Base-by-base conservation (phyloP, 108 stramenopile genomes). In the Nitzschia sp. region DNA sequence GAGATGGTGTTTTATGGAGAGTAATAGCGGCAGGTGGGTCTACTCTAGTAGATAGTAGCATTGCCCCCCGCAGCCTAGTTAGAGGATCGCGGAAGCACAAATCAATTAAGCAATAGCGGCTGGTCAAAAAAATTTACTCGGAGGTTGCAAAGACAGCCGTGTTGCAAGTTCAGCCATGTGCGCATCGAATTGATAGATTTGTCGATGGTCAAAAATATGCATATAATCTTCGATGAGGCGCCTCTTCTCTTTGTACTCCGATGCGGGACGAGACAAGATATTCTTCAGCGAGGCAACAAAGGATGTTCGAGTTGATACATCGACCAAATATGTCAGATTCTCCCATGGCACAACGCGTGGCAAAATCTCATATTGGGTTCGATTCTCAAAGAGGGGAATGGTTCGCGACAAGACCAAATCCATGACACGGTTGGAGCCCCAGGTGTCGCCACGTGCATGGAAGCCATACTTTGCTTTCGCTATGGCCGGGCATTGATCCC, bases 121-220 rank as follows among this genome's bases (percentile, higher is more conserved):
- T n/a, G n/a, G n/a, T n/a, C n/a, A n/a, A n/a, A n/a, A n/a, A n/a
- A n/a, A n/a, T n/a, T n/a, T n/a, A n/a, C n/a, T n/a, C n/a, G n/a
- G n/a, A n/a, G n/a, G n/a, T 62, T 62, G 60, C 15, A 62, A 19
- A 3, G 30, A 28, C 21, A 66, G 15, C 33, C 64, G 64, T 1
- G 13, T 17, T 15, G 66, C 66, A 56, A 68, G 56, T 36, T 68
- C 66, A 4, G 66, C 66, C 53, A 68, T 54, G 54, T 68, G 56
- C 1, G 55, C 54, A 68, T 68, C 66, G 26, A 68, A 56, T 25
- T 68, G 66, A 56, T 68, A 56, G n/a, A 56, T 44, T 27, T 54
- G 54, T 23, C 19, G 28, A 34, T 68, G 66, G 38, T 68, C 66
- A 19, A 68, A 55, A 22, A 68, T 1, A 15, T 54, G 53, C 23